Base-by-base conservation (phyloP, 805 yeast species). In the Schwanniomyces pseudopolymorphus region DNA sequence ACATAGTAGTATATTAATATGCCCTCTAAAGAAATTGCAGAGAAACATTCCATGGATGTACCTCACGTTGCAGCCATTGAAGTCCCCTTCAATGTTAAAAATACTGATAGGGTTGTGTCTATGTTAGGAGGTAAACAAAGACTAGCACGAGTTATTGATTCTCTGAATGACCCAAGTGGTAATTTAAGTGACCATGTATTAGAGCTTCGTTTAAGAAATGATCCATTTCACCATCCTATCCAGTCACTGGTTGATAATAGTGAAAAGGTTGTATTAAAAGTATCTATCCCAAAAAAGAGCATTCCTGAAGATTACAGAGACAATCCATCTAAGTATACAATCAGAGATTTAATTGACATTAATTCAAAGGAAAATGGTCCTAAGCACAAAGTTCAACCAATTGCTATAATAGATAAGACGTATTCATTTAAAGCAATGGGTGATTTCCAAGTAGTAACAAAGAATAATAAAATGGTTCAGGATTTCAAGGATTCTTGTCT, bases 391-490 rank as follows among this genome's bases (percentile, higher is more conserved):
- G 74, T 79, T 2, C 72, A 74, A 39, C 92, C 96, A 0, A 75
- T 79, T 4, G 90, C 85, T 0, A 77, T 89, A 16, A 72, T 89
- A 16, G 81, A 82, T 55, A 77, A 81, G 47, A 85, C 84, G 14
- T 84, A 83, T 58, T 78, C 86, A 51, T 92, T 92, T 63, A 78
- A 96, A 54, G 89, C 87, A 52, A 80, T 90, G 76, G 84, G 92
- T 0, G 98, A 91, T 65, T 92, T 89, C 63, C 98, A 94, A 62
- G 78, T 80, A 52, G 70, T 79, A 26, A 79, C 89, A 10, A 77
- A 76, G 42, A 76, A 79, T 54, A 84, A 85, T 11, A 61, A 52
- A 2, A 47, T 59, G 21, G 62, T 54, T 45, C 49, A 69, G 48
- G 64, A 60, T 11, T 67, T 65, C 53, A 61, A 63, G 39, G 43